Conservation (phyloP, 441 rosid species). For the Euphorbia corollata region DNA sequence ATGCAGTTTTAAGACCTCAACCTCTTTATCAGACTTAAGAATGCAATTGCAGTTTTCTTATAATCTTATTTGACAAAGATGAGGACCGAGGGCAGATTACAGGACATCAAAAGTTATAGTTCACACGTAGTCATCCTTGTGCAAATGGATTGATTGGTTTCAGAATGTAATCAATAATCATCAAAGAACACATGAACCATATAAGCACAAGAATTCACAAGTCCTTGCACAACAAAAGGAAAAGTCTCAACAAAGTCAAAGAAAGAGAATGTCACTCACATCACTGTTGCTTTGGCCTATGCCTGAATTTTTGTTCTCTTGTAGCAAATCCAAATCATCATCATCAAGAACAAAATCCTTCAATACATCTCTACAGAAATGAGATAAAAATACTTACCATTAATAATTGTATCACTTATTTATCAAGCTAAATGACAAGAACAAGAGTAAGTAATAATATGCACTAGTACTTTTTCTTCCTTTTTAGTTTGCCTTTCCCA, state of each 20-base stretch:
- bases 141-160: background rate
- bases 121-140: background rate
- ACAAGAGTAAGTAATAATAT: background rate
- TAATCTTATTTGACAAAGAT: background rate
- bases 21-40: background rate
- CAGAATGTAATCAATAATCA: background rate
- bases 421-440: background rate
- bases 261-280: slow-evolving; percentile 13
- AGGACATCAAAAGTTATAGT: background rate
- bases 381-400: background rate
- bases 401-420: background rate
- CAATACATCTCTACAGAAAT: slow-evolving; percentile 3
- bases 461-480: slow-evolving; percentile 69
- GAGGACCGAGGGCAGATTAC: background rate
- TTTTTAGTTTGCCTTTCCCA: slow-evolving; percentile 57
- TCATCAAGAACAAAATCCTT: slow-evolving; percentile 48
- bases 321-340: slow-evolving; percentile 72
- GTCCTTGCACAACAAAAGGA: background rate
- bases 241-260: background rate
- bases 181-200: slow-evolving; percentile 26
- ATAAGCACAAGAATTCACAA: slow-evolving; percentile 16
- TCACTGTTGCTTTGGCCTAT: slow-evolving; percentile 20
- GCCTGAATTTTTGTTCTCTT: slow-evolving; percentile 44
- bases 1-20: background rate
- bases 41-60: background rate